Percentiles rank a stretch among this genome's conserved stretches.
These are phyloP conservation scores for Leccinum fallax DNA, from an alignment of 1,284 basidiomycete species.

Conservation along the genomic window DNA sequence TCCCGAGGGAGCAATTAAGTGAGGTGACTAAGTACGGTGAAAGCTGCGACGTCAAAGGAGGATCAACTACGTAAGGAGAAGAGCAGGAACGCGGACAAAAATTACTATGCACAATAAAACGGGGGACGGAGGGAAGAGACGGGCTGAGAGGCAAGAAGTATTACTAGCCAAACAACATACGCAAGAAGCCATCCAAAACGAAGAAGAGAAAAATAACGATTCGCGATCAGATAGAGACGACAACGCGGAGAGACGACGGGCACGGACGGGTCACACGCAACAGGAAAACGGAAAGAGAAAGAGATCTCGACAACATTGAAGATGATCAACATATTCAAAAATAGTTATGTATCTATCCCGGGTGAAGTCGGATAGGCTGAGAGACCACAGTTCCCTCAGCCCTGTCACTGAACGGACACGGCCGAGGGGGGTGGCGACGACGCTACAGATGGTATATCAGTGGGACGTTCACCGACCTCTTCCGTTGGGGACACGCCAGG, in stretches of 20 bases:
- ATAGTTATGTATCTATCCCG: conserved; percentile 35
- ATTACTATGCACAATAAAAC: conserved; percentile 32
- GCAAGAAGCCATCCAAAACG: conserved; percentile 23
- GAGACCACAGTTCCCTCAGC: conserved; percentile 2
- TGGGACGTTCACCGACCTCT: conserved; percentile 22
- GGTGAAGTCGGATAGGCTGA: conserved; percentile 13
- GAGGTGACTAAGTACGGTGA: conserved; percentile 27
- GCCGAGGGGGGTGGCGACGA: conserved; percentile 36
- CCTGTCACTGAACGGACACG: conserved; percentile 30
- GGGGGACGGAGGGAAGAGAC: conserved; percentile 2
- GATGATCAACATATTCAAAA: conserved; percentile 40
- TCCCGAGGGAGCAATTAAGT: conserved; percentile 20
- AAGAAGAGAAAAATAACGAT: not conserved
- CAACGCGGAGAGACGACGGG: conserved; percentile 9
- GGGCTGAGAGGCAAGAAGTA: conserved; percentile 1
- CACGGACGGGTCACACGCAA: conserved; percentile 19
- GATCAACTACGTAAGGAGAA: conserved; percentile 8
- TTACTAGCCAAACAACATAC: conserved; percentile 22
- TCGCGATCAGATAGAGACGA: conserved; percentile 10
- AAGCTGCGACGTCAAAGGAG: conserved; percentile 13
- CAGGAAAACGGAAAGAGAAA: not conserved
- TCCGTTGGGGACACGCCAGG: conserved; percentile 26
- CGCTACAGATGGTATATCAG: conserved; percentile 32
- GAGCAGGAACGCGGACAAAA: not conserved
- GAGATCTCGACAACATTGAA: conserved; percentile 28